These are phyloP conservation scores for Claviceps paspali DNA, from an alignment of 2,329 filamentous ascomycete species.

Conservation along the genomic window DNA sequence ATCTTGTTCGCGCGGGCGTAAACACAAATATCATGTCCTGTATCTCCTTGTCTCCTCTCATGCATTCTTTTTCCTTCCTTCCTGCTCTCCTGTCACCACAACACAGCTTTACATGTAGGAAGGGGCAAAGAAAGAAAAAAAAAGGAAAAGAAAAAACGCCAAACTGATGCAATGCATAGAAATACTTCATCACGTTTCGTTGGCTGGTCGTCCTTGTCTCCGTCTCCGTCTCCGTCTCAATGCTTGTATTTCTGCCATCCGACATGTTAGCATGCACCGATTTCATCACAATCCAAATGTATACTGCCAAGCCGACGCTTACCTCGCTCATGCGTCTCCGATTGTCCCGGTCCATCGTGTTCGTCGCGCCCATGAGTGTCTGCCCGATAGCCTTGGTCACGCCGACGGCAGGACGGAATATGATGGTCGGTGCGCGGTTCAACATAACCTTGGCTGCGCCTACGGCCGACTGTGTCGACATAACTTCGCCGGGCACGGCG, in stretches of 20 bases:
- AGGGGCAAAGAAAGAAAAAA: no score
- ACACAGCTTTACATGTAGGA: no score
- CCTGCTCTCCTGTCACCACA: no score
- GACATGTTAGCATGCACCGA: no score
- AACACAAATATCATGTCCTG: neutral
- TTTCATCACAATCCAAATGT: neutral
- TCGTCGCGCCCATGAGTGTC: constrained; percentile 81
- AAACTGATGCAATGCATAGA: constrained; percentile 4
- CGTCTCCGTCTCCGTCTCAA: constrained; percentile 10
- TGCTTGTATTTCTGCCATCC: constrained; percentile 40
- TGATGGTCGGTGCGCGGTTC: constrained; percentile 77
- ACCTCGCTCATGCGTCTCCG: constrained; percentile 76
- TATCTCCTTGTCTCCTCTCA: neutral
- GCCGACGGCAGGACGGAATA: constrained; percentile 80
- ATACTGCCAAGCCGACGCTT: constrained; percentile 24
- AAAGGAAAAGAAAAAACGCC: neutral
- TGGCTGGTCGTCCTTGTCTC: neutral
- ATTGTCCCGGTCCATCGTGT: constrained; percentile 74
- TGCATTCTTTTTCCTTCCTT: no score
- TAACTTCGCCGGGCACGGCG: constrained; percentile 79
- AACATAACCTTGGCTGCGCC: constrained; percentile 67
- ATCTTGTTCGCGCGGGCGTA: neutral
- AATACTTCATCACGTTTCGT: neutral
- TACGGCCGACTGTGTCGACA: constrained; percentile 69
- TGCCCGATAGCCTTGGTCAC: constrained; percentile 79